Percentiles rank a stretch among this genome's conserved stretches.
phyloP scores from a whole-genome alignment of 805 yeast genomes.

The Priceomyces haplophilus region DNA sequence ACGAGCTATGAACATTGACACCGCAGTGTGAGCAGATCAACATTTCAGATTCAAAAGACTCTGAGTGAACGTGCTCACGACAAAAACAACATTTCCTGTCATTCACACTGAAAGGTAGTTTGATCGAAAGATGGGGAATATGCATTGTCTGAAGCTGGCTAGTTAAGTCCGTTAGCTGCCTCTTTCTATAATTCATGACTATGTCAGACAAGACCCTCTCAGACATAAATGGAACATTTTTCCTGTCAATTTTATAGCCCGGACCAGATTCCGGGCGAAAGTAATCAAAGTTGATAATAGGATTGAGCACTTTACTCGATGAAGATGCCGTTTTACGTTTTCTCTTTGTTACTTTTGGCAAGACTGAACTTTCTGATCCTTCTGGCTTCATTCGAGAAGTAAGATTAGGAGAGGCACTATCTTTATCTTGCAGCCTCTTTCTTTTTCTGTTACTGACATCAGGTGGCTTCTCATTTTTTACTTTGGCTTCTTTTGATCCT shows the following conservation, averaged over 20 bases:
- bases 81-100: conserved; percentile 59
- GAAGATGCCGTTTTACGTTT: conserved; percentile 9
- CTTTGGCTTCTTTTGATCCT: background rate
- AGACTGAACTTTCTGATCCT: background rate
- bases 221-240: conserved; percentile 11
- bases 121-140: conserved; percentile 15
- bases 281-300: conserved; percentile 22
- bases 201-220: conserved; percentile 8
- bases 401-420: background rate
- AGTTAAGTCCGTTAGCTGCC: conserved; percentile 28
- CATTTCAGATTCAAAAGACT: conserved; percentile 29
- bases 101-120: conserved; percentile 20
- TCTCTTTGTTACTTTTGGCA: conserved; percentile 5
- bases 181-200: conserved; percentile 15
- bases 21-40: conserved; percentile 66
- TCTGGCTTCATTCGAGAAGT: conserved; percentile 1
- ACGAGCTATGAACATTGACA: conserved; percentile 62
- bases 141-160: conserved; percentile 16
- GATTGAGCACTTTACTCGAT: conserved; percentile 14
- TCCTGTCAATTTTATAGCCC: conserved; percentile 18
- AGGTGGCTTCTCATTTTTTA: background rate
- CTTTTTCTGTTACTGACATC: background rate
- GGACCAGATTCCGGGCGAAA: conserved; percentile 11
- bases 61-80: conserved; percentile 32
- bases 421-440: background rate